A percentile compares a stretch with the other conserved stretches of the same genome.
phyloP scores from a whole-genome alignment of 2,329 filamentous ascomycete species.

The Calcarisporium arbuscula region DNA sequence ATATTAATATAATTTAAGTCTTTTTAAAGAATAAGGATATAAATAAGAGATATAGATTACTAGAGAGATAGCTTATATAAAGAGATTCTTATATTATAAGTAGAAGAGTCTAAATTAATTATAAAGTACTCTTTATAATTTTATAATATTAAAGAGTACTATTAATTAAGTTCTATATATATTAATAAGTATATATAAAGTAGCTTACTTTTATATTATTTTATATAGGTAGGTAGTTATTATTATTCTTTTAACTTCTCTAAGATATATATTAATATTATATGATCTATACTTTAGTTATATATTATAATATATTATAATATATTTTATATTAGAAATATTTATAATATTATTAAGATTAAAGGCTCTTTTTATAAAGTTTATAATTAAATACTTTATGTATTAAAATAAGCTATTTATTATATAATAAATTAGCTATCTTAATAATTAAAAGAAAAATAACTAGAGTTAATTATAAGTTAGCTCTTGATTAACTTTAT shows the following conservation, averaged over 20 bases:
- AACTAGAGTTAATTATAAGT: not conserved
- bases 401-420: no score
- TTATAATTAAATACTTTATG: no score
- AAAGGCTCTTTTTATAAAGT: not conserved
- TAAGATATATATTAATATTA: not conserved
- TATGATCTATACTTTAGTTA: not conserved
- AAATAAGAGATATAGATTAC: no score
- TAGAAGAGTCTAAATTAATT: no score
- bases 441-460: not conserved
- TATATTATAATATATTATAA: not conserved
- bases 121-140: not conserved
- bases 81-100: no score
- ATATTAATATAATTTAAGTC: no score
- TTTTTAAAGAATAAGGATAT: no score
- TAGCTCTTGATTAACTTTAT: not conserved
- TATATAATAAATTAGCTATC: not conserved
- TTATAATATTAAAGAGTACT: not conserved
- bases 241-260: not conserved
- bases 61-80: no score
- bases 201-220: no score
- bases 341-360: not conserved
- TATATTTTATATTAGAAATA: not conserved
- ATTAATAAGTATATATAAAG: no score
- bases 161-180: no score
- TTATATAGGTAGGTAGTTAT: not conserved